These are phyloP conservation scores for Casuarina equisetifolia DNA, from an alignment of 306 rosid species.

Conservation along the genomic window DNA sequence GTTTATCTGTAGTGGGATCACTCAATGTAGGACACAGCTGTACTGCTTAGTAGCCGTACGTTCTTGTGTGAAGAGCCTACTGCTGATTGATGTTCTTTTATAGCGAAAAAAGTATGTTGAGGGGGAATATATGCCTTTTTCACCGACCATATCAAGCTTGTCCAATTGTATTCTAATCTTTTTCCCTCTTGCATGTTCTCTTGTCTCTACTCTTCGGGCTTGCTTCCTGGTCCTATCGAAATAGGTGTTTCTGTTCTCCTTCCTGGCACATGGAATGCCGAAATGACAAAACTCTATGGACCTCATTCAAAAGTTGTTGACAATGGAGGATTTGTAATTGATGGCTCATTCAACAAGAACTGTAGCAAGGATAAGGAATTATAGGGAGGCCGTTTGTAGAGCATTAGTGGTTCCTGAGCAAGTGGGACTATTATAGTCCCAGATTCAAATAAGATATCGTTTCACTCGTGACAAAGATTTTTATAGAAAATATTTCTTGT, in stretches of 20 bases:
- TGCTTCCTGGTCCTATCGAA: neutral
- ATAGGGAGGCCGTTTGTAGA: no score
- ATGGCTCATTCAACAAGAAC: no score
- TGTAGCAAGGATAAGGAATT: no score
- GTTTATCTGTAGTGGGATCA: neutral
- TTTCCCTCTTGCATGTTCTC: constrained; percentile 25
- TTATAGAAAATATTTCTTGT: no score
- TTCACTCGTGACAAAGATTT: no score
- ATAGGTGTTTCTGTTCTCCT: neutral
- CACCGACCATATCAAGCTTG: constrained; percentile 40
- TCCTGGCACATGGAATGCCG: neutral
- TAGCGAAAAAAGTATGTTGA: neutral
- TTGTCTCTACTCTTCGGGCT: neutral
- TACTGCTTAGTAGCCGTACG: no score
- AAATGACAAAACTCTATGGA: neutral
- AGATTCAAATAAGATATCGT: no score
- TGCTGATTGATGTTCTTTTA: neutral
- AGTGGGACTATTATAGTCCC: no score
- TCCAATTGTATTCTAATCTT: constrained; percentile 28
- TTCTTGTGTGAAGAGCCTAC: neutral
- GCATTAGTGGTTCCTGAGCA: no score
- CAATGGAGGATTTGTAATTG: no score
- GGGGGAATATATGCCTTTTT: constrained; percentile 18
- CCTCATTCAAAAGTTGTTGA: no score
- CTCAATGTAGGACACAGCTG: neutral